A percentile compares a stretch with the other conserved stretches of the same genome.
phyloP scores from a whole-genome alignment of 2,329 filamentous ascomycete species.

The Fulvia fulva region DNA sequence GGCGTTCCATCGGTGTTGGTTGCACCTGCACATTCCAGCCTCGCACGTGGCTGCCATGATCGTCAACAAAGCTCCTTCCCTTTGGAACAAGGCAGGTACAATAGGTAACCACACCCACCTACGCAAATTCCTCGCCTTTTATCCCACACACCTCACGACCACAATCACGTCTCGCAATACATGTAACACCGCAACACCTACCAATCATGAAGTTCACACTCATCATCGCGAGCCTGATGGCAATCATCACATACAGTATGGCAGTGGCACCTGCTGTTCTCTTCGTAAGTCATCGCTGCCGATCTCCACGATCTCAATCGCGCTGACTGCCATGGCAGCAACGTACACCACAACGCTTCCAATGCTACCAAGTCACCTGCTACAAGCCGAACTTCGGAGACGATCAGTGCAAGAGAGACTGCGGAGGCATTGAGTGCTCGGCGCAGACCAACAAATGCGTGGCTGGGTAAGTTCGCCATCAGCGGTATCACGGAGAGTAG shows the following conservation, averaged over 20 bases:
- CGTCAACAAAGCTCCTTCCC: neutral
- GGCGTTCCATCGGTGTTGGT: neutral
- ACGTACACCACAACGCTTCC: neutral
- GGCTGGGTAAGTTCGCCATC: neutral
- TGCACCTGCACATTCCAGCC: neutral
- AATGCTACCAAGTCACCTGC: neutral
- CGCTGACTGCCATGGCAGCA: neutral
- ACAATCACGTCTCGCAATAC: too few species aligned
- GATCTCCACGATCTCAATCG: too few species aligned
- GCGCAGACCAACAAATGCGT: neutral
- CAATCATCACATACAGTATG: neutral
- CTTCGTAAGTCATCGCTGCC: neutral
- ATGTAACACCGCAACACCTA: neutral
- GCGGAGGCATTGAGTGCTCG: neutral
- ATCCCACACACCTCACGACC: neutral
- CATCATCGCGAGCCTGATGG: neutral
- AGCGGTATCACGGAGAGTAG: neutral
- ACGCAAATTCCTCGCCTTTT: neutral
- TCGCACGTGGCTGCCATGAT: neutral
- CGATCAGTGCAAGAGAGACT: neutral
- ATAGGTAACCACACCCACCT: neutral
- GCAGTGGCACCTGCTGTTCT: neutral
- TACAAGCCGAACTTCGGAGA: neutral
- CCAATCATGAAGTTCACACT: neutral
- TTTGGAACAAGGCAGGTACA: neutral